Base-by-base conservation (phyloP, 805 yeast genomes). In the Suhomyces kilbournensis region DNA sequence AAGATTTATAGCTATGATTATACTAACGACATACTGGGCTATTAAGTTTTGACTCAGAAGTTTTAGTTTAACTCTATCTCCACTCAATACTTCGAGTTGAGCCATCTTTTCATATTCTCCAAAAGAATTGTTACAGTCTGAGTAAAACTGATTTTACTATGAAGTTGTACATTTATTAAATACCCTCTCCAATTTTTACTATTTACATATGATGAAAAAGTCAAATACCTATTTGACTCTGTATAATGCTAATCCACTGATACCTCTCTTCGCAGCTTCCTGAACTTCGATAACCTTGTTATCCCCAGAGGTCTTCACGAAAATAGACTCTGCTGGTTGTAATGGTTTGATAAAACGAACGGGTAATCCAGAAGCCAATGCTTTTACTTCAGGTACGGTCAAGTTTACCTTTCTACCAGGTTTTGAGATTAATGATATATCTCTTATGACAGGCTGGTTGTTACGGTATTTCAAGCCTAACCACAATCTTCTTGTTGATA, bases 401-500 rank as follows among this genome's bases (percentile, higher is more conserved):
- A 91, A 82, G 57, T 77, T 70, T 19, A 92, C 87, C 65, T 85
- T 79, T 65, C 93, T 79, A 62, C 86, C 89, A 39, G 99, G 98
- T 63, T 87, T 91, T 44, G 94, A 86, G 28, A 94, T 83, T 60
- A 93, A 76, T 28, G 81, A 77, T 61, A 91, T 81, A 51, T 82
- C 79, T 58, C 83, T 78, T 56, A 94, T 76, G 15, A 94, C 96
- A 0, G 97, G 86, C 59, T 78, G 75, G 63, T 86, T 83, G 57
- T 90, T 82, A 64, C 93, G 82, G 69, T 94, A 94, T 68, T 94
- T 94, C 67, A 94, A 75, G 2, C 92, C 96, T 19, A 94, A 69
- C 99, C 99, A 94, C 48, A 94, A 78, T 60, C 96, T 80, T 64
- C 98, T 83, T 1, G 92, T 80, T 17, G 96, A 71, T 28, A 94